Conservation (phyloP, 83 land plant genomes). For the Picea abies region DNA sequence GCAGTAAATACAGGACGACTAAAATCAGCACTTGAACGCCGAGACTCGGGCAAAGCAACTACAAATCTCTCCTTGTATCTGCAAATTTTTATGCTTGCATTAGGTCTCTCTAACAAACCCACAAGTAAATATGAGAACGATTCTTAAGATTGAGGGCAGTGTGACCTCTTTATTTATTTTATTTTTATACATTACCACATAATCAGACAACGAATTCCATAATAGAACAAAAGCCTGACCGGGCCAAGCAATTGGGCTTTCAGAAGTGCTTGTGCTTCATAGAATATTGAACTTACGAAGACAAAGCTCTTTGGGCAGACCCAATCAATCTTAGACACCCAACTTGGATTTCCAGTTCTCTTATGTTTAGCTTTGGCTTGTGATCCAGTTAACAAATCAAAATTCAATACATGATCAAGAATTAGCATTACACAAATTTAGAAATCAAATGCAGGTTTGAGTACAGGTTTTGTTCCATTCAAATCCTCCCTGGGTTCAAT, state of each 20-base stretch:
- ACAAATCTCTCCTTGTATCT: slow-evolving; percentile 91
- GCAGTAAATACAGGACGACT: slow-evolving; percentile 85
- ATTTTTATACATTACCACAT: no score
- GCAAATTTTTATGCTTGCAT: background rate
- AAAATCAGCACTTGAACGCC: slow-evolving; percentile 76
- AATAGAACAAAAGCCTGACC: background rate
- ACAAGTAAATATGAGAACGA: no score
- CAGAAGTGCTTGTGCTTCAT: background rate
- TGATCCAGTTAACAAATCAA: background rate
- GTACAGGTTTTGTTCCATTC: no score
- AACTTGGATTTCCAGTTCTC: slow-evolving; percentile 82
- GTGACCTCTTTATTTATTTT: no score
- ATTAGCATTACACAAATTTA: background rate
- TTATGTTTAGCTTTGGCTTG: slow-evolving; percentile 70
- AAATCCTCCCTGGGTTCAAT: no score
- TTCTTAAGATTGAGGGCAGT: no score
- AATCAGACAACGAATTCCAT: no score
- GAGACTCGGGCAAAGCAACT: slow-evolving; percentile 75
- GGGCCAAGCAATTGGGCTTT: background rate
- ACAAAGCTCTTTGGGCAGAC: slow-evolving; percentile 55
- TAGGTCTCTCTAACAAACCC: no score
- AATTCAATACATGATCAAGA: background rate
- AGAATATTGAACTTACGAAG: slow-evolving; percentile 56
- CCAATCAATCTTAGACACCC: slow-evolving; percentile 89
- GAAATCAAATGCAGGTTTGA: background rate